Base-by-base conservation (phyloP, 1,139 yeast genomes). In the Pichia sp. region DNA sequence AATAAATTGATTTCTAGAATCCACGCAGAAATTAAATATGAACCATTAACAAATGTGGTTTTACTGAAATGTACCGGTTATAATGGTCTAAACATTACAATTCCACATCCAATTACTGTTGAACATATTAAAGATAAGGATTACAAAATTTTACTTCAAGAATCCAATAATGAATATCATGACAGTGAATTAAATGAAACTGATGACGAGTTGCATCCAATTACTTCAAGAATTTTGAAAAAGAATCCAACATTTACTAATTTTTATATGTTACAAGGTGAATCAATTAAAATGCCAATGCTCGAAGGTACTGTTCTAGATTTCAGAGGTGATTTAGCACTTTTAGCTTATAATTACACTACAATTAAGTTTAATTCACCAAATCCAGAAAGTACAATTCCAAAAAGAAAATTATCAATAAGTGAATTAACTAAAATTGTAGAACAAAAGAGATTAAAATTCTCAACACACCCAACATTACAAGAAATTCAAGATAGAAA, bases 1-100 rank as follows among this genome's bases (percentile, higher is more conserved):
- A 75, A 84, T 61, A 80, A 79, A 60, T 73, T 74, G 41, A 77
- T 87, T 32, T 85, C 94, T 9, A 75, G 96, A 49, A 71, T 74
- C 22, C 96, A 87, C 64, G 74, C 83, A 44, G 58, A 64, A 16
- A 58, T 76, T 2, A 59, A 63, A 16, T 72, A 64, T 15, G 45
- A 47, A 15, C 24, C 44, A 18, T 56, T 50, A 2, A 51, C 53
- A 6, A 50, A 62, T 22, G 23, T 52, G 56, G 47, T 69, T 63
- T 56, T 63, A 7, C 63, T 85, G 47, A 73, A 72, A 42, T 85
- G 94, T 60, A 60, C 78, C 51, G 94, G 95, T 1, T 75, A 78
- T 68, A 85, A 85, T 59, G 94, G 94, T 5, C 67, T 82, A 50
- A 77, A 76, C 22, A 73, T 85, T 34, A 71, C 76, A 12, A 73